A percentile compares a stretch with the other conserved stretches of the same genome.
These are phyloP conservation scores for Didymella keratinophila DNA, from an alignment of 2,329 filamentous ascomycete species.

Conservation along the genomic window DNA sequence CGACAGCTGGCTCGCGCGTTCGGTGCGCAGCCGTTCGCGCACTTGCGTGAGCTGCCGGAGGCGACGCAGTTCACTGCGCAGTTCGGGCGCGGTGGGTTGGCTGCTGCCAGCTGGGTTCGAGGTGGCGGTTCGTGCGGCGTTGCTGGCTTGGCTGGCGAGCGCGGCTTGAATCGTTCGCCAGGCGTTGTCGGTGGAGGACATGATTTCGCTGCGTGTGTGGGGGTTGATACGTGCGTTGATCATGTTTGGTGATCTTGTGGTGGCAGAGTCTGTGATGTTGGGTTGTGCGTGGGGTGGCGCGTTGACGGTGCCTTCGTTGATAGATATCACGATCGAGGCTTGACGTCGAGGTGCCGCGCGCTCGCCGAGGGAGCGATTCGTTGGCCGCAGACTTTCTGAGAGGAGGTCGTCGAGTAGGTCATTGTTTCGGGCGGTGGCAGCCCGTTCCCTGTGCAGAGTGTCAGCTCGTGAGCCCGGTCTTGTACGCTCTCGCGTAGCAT, in stretches of 20 bases:
- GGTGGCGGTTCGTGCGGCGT: slow-evolving; percentile 18
- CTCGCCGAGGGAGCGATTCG: slow-evolving; percentile 29
- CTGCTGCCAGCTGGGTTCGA: slow-evolving; percentile 17
- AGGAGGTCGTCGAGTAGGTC: slow-evolving; percentile 23
- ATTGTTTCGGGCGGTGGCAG: slow-evolving; percentile 25
- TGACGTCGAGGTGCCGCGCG: slow-evolving; percentile 48
- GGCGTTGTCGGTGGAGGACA: slow-evolving; percentile 51
- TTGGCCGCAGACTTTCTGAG: slow-evolving; percentile 35
- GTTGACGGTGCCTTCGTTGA: slow-evolving; percentile 39
- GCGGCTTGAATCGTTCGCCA: slow-evolving; percentile 60
- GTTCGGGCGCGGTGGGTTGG: slow-evolving; percentile 40
- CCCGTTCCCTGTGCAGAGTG: slow-evolving; percentile 26
- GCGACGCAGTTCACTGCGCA: slow-evolving; percentile 45
- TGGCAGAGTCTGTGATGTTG: slow-evolving; percentile 42
- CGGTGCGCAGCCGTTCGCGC: slow-evolving; percentile 48
- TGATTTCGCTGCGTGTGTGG: slow-evolving; percentile 44
- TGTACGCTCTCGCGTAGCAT: slow-evolving; percentile 19
- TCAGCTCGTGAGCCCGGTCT: slow-evolving; percentile 18
- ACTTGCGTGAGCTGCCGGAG: slow-evolving; percentile 48
- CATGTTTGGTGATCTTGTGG: slow-evolving; percentile 42
- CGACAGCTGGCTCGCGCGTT: slow-evolving; percentile 38
- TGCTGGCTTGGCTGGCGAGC: slow-evolving; percentile 48
- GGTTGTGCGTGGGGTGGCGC: slow-evolving; percentile 25
- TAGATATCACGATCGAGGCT: slow-evolving; percentile 52
- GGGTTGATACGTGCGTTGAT: slow-evolving; percentile 44